Base-by-base conservation (phyloP, 805 yeast genomes). In the Candida glaebosa region DNA sequence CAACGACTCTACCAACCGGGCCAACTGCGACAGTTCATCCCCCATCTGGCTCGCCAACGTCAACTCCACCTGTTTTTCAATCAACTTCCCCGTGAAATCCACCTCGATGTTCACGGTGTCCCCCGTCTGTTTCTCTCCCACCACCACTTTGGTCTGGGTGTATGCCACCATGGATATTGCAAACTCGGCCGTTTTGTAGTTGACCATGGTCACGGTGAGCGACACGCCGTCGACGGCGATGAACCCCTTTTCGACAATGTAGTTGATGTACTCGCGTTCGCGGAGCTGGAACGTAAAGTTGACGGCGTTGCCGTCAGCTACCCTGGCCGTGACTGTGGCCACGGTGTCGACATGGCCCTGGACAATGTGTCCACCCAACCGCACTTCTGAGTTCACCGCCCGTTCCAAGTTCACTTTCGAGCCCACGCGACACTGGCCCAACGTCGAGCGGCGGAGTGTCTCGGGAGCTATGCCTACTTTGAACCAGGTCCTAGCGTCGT, bases 341-440 rank as follows among this genome's bases (percentile, higher is more conserved):
- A 83, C 74, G 0, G 96, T 87, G 60, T 93, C 99, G 20, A 93
- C 88, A 66, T 93, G 99, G 4, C 99, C 99, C 56, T 93, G 99
- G 2, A 93, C 99, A 48, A 91, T 79, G 62, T 93, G 99, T 1
- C 99, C 99, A 18, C 99, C 99, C 54, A 90, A 79, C 48, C 99
- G 72, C 5, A 81, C 87, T 40, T 86, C 87, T 10, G 81, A 80
- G 69, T 81, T 71, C 24, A 93, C 88, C 0, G 99, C 99, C 44
- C 99, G 73, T 61, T 93, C 99, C 46, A 91, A 69, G 58, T 93
- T 91, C 16, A 93, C 96, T 44, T 71, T 73, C 15, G 76, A 60
- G 2, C 87, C 90, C 2, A 43, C 37, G 17, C 51, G 57, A 60
- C 91, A 73, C 7, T 63, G 62, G 1, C 89, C 91, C 34, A 93